Base-by-base conservation (phyloP, 805 yeast species). In the Saccharomycopsis guyanensis region DNA sequence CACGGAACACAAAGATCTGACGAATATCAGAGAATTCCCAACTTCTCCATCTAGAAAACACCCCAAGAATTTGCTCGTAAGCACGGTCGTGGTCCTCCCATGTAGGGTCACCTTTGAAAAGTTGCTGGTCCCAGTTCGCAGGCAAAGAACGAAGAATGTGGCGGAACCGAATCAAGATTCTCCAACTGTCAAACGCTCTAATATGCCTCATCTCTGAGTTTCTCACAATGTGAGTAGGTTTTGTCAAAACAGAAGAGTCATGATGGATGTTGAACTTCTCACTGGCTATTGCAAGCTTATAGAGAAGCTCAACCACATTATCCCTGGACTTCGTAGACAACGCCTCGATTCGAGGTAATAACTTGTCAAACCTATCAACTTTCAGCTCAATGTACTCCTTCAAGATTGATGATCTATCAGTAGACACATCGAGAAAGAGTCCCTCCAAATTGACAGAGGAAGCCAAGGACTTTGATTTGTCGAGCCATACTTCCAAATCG, bases 171-270 rank as follows among this genome's bases (percentile, higher is more conserved):
- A 87, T 78, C 37, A 86, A 68, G 18, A 89, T 73, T 56, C 86
- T 84, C 98, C 98, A 93, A 56, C 94, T 78, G 54, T 87, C 86
- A 50, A 78, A 76, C 20, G 81, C 76, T 53, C 98, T 69, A 1
- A 87, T 78, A 63, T 89, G 97, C 20, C 79, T 74, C 12, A 42
- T 33, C 16, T 72, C 70, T 2, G 81, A 73, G 2, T 88, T 73
- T 44, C 96, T 70, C 40, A 86, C 74, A 25, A 87, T 77, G 55
- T 84, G 80, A 0, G 96, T 82, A 0, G 97, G 96, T 43, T 87
- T 82, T 1, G 97, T 89, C 43, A 91, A 72, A 16, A 88, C 96
- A 4, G 86, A 78, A 0, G 97, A 94, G 56, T 93, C 97, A 52
- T 85, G 85, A 42, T 79, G 78, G 37, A 88, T 74, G 25, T 72